Evolutionary conservation across 2,329 filamentous ascomycete species (phyloP).

Genomic region (Sporothrix pseudoabietina): DNA sequence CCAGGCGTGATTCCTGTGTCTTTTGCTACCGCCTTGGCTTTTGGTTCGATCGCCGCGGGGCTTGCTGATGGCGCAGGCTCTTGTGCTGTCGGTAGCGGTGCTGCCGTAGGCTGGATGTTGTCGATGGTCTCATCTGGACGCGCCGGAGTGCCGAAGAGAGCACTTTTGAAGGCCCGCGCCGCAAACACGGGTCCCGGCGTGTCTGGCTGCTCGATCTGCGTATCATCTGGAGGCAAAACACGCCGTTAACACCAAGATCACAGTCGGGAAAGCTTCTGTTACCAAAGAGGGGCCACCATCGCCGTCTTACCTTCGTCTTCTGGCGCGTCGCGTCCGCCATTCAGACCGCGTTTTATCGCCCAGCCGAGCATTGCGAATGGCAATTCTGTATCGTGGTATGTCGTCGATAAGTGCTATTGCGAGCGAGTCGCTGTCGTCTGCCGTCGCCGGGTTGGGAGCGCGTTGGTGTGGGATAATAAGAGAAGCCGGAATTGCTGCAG

Average conservation of each 20-base stretch:
- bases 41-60: conserved; percentile 17
- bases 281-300: neutral
- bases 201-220: conserved; percentile 60
- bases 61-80: neutral
- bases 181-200: conserved; percentile 69
- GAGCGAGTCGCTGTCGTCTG: neutral
- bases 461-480: conserved; percentile 1
- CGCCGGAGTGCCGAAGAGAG: conserved; percentile 62
- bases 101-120: conserved; percentile 27
- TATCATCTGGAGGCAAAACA: conserved; percentile 43
- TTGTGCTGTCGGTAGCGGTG: conserved; percentile 43
- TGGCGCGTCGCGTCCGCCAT: conserved; percentile 33
- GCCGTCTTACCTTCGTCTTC: conserved; percentile 32
- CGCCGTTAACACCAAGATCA: neutral
- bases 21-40: conserved; percentile 35
- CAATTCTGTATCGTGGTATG: neutral
- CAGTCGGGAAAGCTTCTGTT: neutral
- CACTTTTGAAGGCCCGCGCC: conserved; percentile 64
- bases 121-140: conserved; percentile 37
- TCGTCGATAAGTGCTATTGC: neutral
- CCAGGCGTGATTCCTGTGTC: conserved; percentile 26
- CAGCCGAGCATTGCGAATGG: conserved; percentile 57
- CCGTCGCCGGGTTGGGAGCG: neutral
- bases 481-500: neutral
- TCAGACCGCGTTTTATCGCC: conserved; percentile 56